Base-by-base conservation (phyloP, 257 asterid genomes). In the Solanum medicagineum region DNA sequence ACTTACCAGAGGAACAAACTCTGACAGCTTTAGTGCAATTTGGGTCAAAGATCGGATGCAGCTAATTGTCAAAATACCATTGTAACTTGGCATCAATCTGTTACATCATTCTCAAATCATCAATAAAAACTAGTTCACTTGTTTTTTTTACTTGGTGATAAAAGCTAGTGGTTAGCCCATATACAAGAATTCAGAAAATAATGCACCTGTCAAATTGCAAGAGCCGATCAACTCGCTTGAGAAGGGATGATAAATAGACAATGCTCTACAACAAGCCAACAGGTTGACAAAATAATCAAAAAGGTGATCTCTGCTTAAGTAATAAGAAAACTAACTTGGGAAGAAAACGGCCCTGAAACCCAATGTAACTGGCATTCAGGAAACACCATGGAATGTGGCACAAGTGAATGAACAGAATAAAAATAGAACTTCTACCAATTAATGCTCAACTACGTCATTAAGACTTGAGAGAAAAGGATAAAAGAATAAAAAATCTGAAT, bases 61-160 rank as follows among this genome's bases (percentile, higher is more conserved):
- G 90, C 97, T 93, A 86, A 91, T 88, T 20, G 98, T 95, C 91
- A 95, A 89, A 85, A 97, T 91, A 84, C 99, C 99, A 89, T 95
- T 93, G 93, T 95, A 93, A 91, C 98, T 95, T 69, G 98, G 99
- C 98, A 97, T 97, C 91, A 97, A 90, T 94, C 99, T 95, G 86
- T 82, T 40, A 83, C 86, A 81, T 62, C 56, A 87, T 77, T 85
- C 84, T 10, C 74, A 44, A 83, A 81, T 83, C 55, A 83, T 29
- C 44, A 16, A 49, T 36, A 53, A 85, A 12, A 45, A 77, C 83
- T 74, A 74, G 40, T 74, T 44, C 10, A 74, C 57, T 9, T 29
- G 17, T 36, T 32, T 32, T 4, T 29, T 17, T 36, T 8, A 36
- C 7, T 17, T 15, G 2, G 79, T 44, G 55, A 86, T 22, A 66